A percentile compares a stretch with the other conserved stretches of the same genome.
phyloP scores from a whole-genome alignment of 2,329 filamentous ascomycete species.

The Ceratocystiopsis brevicomis region DNA sequence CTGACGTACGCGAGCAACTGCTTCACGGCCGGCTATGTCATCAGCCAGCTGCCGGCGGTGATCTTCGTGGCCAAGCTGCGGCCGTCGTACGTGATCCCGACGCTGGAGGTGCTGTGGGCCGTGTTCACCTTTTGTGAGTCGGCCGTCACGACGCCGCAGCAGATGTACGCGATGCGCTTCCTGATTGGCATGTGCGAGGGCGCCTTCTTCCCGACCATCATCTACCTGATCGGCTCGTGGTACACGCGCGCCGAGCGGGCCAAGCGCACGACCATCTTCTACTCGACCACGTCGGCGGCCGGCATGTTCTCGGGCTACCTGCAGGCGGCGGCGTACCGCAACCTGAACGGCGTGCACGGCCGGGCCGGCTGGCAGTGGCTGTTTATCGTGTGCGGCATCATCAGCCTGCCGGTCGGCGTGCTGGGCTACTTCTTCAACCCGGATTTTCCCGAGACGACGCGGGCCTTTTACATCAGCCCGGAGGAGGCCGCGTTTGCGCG shows the following conservation, averaged over 20 bases:
- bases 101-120: constrained; percentile 8
- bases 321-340: constrained; percentile 28
- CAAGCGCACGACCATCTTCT: constrained; percentile 44
- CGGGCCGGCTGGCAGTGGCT: constrained; percentile 15
- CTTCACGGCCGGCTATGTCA: constrained; percentile 11
- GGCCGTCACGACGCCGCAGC: constrained; percentile 5
- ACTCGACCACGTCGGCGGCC: constrained; percentile 34
- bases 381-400: constrained; percentile 20
- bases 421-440: constrained; percentile 10
- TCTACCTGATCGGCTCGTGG: constrained; percentile 31
- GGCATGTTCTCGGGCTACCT: constrained; percentile 19
- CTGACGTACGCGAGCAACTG: constrained; percentile 5
- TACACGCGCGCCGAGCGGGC: constrained; percentile 40
- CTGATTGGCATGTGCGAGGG: constrained; percentile 35
- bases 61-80: constrained; percentile 2
- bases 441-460: constrained; percentile 4
- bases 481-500: constrained; percentile 3
- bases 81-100: constrained; percentile 4
- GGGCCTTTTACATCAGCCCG: constrained; percentile 2
- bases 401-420: constrained; percentile 9
- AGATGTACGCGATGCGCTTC: constrained; percentile 30
- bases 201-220: constrained; percentile 32
- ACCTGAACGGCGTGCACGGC: constrained; percentile 25
- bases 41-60: constrained; percentile 9
- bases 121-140: constrained; percentile 9